Conservation (phyloP, 2,329 filamentous ascomycete species). For the Plenodomus lindquistii region DNA sequence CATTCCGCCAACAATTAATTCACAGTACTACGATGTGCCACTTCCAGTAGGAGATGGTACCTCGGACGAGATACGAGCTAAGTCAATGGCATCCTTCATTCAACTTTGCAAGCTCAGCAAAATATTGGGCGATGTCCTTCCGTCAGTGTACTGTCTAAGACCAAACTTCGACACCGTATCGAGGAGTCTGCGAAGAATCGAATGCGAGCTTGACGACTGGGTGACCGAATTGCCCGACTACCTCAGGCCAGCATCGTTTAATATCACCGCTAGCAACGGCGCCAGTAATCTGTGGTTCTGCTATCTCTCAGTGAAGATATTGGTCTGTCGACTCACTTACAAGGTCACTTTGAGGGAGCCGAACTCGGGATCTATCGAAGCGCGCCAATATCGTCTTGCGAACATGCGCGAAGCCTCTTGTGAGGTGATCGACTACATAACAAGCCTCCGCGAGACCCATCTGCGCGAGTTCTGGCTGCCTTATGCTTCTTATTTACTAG, state of each 20-base stretch:
- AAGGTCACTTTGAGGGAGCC: conserved; percentile 9
- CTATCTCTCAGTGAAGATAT: conserved; percentile 17
- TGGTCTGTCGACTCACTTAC: conserved; percentile 16
- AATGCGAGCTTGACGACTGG: conserved; percentile 19
- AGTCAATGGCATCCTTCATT: conserved; percentile 10
- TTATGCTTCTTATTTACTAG: conserved; percentile 22
- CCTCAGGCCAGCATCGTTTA: neutral
- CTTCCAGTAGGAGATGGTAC: neutral
- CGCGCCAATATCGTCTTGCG: conserved; percentile 13
- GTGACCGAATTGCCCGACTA: conserved; percentile 9
- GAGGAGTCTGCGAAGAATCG: conserved; percentile 11
- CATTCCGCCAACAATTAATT: conserved; percentile 19
- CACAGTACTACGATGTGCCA: conserved; percentile 18
- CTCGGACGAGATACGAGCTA: neutral
- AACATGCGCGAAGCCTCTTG: conserved; percentile 14
- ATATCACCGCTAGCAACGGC: conserved; percentile 6
- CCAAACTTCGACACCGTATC: conserved; percentile 5
- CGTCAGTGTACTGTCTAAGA: conserved; percentile 18
- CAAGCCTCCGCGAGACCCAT: conserved; percentile 9
- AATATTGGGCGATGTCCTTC: conserved; percentile 22
- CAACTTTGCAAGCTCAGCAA: conserved; percentile 19
- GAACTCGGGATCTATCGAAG: conserved; percentile 1
- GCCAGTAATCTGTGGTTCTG: conserved; percentile 22
- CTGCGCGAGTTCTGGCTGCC: conserved; percentile 27
- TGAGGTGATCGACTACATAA: conserved; percentile 9